Conservation (phyloP, 2,329 filamentous ascomycete genomes). For the Talaromyces sp. region DNA sequence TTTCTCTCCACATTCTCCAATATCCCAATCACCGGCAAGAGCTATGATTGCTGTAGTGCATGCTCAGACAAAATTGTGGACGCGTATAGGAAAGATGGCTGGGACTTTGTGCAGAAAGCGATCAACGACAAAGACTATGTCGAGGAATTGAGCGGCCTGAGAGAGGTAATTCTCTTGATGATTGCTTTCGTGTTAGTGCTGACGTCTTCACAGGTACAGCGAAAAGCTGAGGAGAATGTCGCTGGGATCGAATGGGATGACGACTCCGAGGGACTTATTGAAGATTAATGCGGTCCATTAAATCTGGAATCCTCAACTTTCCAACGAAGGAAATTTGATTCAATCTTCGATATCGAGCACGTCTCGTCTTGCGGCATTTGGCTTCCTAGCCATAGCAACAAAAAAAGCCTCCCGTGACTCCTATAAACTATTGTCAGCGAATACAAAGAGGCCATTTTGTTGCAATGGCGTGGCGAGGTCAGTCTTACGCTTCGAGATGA, state of each 20-base stretch:
- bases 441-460: constrained; percentile 5
- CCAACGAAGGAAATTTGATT: neutral
- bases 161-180: constrained; percentile 46
- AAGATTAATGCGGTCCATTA: constrained; percentile 26
- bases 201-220: constrained; percentile 40
- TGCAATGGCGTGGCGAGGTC: neutral
- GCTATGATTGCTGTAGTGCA: constrained; percentile 61
- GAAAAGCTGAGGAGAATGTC: constrained; percentile 44
- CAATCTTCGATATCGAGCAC: constrained; percentile 36
- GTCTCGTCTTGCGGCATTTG: constrained; percentile 44
- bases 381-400: constrained; percentile 70
- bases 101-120: constrained; percentile 59
- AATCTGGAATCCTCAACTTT: neutral
- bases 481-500: constrained; percentile 74
- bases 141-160: constrained; percentile 60
- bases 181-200: constrained; percentile 18
- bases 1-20: constrained; percentile 61
- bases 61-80: constrained; percentile 56
- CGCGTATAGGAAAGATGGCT: constrained; percentile 54
- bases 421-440: constrained; percentile 41
- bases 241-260: constrained; percentile 47
- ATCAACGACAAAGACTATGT: constrained; percentile 61
- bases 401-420: constrained; percentile 86
- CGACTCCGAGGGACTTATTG: constrained; percentile 36
- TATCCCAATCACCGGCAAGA: constrained; percentile 54